phyloP scores from a whole-genome alignment of 2,329 filamentous ascomycete species.

The Cryoendolithus antarcticus region DNA sequence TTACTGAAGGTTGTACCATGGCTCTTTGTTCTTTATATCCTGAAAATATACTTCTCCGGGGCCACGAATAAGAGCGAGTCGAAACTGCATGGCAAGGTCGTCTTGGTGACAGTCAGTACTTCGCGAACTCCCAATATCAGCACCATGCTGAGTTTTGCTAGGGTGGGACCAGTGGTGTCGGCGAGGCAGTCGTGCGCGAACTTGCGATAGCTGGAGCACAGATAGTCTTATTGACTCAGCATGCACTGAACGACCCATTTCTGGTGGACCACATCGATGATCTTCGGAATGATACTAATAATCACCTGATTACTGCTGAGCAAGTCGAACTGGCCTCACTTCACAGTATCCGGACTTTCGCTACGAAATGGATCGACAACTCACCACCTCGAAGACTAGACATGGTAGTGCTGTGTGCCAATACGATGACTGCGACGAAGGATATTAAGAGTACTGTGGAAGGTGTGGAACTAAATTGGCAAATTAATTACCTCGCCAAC shows the following conservation, averaged over 20 bases:
- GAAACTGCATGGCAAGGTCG: slow-evolving; percentile 82
- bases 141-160: slow-evolving; percentile 21
- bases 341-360: slow-evolving; percentile 84
- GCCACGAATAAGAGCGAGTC: slow-evolving; percentile 62
- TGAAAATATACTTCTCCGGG: slow-evolving; percentile 71
- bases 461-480: slow-evolving; percentile 81
- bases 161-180: slow-evolving; percentile 88
- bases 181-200: slow-evolving; percentile 59
- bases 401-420: slow-evolving; percentile 79
- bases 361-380: slow-evolving; percentile 97
- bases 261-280: slow-evolving; percentile 88
- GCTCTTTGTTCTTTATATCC: slow-evolving; percentile 38
- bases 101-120: slow-evolving; percentile 66
- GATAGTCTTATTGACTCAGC: slow-evolving; percentile 75
- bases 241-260: slow-evolving; percentile 72
- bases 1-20: slow-evolving; percentile 40
- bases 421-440: slow-evolving; percentile 53
- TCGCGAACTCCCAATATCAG: neutral
- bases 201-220: slow-evolving; percentile 78
- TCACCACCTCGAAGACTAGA: slow-evolving; percentile 77
- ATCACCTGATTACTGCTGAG: slow-evolving; percentile 87
- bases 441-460: slow-evolving; percentile 52
- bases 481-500: slow-evolving; percentile 88
- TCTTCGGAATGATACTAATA: slow-evolving; percentile 60
- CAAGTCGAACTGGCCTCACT: slow-evolving; percentile 81